Evolutionary conservation across 139 green algal species (phyloP), one percentile per base, ranked within the genome.

Genomic region (Axilococcus clingmanii): DNA sequence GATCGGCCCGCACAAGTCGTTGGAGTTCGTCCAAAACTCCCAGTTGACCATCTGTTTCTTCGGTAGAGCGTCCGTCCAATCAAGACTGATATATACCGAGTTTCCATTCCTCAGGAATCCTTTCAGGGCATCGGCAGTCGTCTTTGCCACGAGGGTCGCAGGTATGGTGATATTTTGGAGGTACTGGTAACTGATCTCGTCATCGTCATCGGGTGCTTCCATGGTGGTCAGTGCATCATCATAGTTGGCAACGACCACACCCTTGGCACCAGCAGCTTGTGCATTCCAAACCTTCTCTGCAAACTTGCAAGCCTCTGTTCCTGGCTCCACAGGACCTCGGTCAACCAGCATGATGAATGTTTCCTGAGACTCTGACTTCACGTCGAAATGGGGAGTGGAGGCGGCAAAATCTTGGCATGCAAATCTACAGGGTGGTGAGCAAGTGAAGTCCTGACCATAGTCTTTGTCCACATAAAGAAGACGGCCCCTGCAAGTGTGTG

Each of bases 1-100:
- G 12, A 76, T 67, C 5, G 52, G 14, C 3, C 86, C 86, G 57
- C 86, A 95, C 33, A 62, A 44, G 59, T 93, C 82, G 50, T 93
- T 93, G 56, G 38, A 79, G 66, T 89, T 94, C 35, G 72, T 89
- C 88, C 88, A 96, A 37, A 95, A 83, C 82, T 96, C 88, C 81
- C 87, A 96, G 6, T 58, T 38, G 14, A 96, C 80, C 65, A 72
- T 57, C 25, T 72, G 55, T 5, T 69, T 50, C 45, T 79, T 70
- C 0, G 88, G 81, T 49, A 95, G 42, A 1, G 77, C 46, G 42
- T 87, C 75, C 6, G 63, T 82, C 88, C 88, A 96, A 66, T 91
- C 64, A 44, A 91, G 46, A 24, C 79, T 68, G 0, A 84, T 73
- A 9, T 67, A 53, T 0, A 59, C 62, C 11, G 5, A 27, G 20